Base-by-base conservation (phyloP, 2,329 filamentous ascomycete genomes). In the Xenoacremonium recifei region DNA sequence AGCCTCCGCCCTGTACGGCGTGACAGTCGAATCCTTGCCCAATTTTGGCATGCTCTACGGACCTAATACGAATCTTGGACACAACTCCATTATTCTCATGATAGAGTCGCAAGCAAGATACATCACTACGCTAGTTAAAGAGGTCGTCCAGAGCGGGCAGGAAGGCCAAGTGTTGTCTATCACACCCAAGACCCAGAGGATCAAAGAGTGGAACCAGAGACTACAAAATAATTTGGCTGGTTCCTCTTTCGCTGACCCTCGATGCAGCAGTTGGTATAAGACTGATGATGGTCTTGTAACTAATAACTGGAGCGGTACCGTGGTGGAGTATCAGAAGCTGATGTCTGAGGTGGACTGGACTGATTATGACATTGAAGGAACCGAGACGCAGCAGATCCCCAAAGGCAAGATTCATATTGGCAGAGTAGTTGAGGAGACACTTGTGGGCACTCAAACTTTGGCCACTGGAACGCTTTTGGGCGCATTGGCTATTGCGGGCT, bases 81-180 rank as follows among this genome's bases (percentile, higher is more conserved):
- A 42, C 29, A 42, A 42, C 35, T 42, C 40, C 15, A 42, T 42
- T 13, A 25, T 42, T 5, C 29, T 42, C n/a, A 42, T 42, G 40
- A 42, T 42, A 32, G 40, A 42, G n/a, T 20, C 40, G 6, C 40
- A 42, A 34, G 31, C 34, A 1, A 20, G 40, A 19, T 42, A 42
- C 25, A 37, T 42, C 34, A 15, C 27, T 5, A 19, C 20, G 6
- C 29, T 42, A 2, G 29, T 36, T 16, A 27, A 21, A 16, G 21
- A 31, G n/a, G 40, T 42, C 2, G 6, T 42, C 6, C 19, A 18
- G 3, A 29, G 34, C 15, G 13, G 21, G 5, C n/a, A 42, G 29
- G 37, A n/a, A 13, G 40, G 40, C 5, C 19, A 23, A 5, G 10
- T 17, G 13, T 29, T 42, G 6, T 25, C 27, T 6, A 31, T 42